Percentiles rank a stretch among this genome's conserved stretches.
phyloP scores from a whole-genome alignment of 2,329 filamentous ascomycete genomes.

The Phialophora macrospora region DNA sequence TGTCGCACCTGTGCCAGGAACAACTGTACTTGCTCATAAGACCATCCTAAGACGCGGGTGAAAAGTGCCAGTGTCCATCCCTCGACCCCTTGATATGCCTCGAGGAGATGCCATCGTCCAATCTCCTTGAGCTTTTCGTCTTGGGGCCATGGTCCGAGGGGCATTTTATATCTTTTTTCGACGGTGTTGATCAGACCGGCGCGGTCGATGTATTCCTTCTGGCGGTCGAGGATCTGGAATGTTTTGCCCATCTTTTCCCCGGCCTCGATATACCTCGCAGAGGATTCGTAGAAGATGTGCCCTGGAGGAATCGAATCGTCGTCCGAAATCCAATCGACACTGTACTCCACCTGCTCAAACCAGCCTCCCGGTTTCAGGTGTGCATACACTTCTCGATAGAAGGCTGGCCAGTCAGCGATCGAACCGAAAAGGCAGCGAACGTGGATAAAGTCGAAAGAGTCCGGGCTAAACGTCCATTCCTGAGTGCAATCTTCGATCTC shows the following conservation, averaged over 20 bases:
- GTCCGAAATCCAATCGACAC: constrained; percentile 18
- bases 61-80: constrained; percentile 43
- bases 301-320: constrained; percentile 45
- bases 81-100: constrained; percentile 41
- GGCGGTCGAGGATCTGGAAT: too few species aligned
- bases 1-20: too few species aligned
- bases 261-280: constrained; percentile 31
- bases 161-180: too few species aligned
- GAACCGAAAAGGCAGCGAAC: too few species aligned
- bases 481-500: constrained; percentile 40
- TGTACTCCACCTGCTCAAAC: constrained; percentile 43
- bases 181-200: too few species aligned
- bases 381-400: too few species aligned
- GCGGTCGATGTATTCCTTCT: too few species aligned
- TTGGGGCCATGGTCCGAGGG: too few species aligned
- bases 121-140: constrained; percentile 23
- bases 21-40: too few species aligned
- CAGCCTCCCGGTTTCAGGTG: constrained; percentile 37
- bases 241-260: too few species aligned
- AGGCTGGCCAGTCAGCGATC: too few species aligned
- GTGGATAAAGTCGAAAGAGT: constrained; percentile 38
- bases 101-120: constrained; percentile 38
- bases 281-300: constrained; percentile 43
- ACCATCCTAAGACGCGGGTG: constrained; percentile 25
- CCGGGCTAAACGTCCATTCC: constrained; percentile 38